Base-by-base conservation (phyloP, 352 stramenopile genomes). In the Phytopythium kandeliae region DNA sequence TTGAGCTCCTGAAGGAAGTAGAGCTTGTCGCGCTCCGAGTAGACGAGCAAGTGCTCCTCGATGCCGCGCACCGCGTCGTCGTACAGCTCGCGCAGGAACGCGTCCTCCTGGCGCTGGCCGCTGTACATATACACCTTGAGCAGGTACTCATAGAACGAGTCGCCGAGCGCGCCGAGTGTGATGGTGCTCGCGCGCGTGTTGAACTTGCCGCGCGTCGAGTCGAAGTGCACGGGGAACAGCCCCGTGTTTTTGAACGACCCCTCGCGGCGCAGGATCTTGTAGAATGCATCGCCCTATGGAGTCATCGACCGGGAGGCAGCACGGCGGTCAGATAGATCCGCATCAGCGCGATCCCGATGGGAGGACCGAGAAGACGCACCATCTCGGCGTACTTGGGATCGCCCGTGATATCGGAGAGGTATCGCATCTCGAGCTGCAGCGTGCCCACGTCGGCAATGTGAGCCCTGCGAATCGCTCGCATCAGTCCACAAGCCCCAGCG, bases 71-170 rank as follows among this genome's bases (percentile, higher is more conserved):
- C 89, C 2, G 93, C 81, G 38, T 91, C 73, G 54, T 99, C 94
- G 59, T 99, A 99, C 49, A 97, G 78, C 13, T 90, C 60, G n/a
- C 85, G 65, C 31, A 92, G 41, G 36, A 78, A 89, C 21, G 48
- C 57, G 46, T 95, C 86, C 26, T 89, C 53, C 16, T 65, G 22
- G 10, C 65, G 64, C 54, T 86, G 86, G 36, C 92, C 94, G 37
- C 90, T 96, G 75, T 98, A 97, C n/a, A 99, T 63, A 74, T 91
- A 99, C 34, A 96, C 77, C 71, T 99, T 99, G 36, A 99, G 66
- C 48, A 99, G 69, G 67, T 99, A 99, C 71, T 99, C 96, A 65
- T 99, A 99, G 61, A 98, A 97, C 15, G 86, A 98, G 65, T 99
- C 97, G 12, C 87, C 92, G 40, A 97, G 85, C 12, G 95, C 95